Percentiles rank a stretch among this genome's conserved stretches.
phyloP scores from a whole-genome alignment of 2,329 filamentous ascomycete species.

The Colletotrichum nymphaeae region DNA sequence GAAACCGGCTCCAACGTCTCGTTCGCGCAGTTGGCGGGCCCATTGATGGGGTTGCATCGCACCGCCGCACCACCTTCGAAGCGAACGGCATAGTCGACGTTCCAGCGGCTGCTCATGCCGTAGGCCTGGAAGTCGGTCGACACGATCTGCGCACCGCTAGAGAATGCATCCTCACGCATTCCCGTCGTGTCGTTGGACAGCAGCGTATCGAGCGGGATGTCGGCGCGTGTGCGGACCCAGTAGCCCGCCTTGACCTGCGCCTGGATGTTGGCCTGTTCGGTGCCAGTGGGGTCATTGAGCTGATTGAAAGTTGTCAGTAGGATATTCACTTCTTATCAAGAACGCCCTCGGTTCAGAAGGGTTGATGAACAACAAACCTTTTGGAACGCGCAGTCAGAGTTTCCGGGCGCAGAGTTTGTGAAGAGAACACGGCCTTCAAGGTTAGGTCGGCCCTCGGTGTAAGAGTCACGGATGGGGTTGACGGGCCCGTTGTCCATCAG shows the following conservation, averaged over 20 bases:
- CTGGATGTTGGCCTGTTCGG: conserved; percentile 53
- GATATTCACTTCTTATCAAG: not conserved
- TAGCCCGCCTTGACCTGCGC: conserved; percentile 57
- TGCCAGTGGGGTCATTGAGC: conserved; percentile 54
- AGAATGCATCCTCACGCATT: conserved; percentile 54
- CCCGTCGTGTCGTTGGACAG: conserved; percentile 50
- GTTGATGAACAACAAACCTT: conserved; percentile 41
- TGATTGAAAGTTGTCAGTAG: conserved; percentile 37
- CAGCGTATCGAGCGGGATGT: conserved; percentile 57
- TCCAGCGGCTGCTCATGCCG: conserved; percentile 59
- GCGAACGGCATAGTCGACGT: conserved; percentile 56
- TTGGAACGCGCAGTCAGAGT: conserved; percentile 59
- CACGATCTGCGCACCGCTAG: conserved; percentile 61
- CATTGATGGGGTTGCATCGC: conserved; percentile 47
- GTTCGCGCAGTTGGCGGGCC: conserved; percentile 36
- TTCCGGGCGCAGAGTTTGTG: conserved; percentile 58
- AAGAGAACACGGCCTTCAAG: conserved; percentile 59
- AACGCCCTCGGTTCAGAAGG: not conserved
- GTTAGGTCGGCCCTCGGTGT: conserved; percentile 46
- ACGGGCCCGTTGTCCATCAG: conserved; percentile 62
- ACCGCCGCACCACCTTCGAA: conserved; percentile 39
- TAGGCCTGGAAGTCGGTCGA: conserved; percentile 60
- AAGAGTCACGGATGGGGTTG: conserved; percentile 50
- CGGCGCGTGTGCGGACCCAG: conserved; percentile 60
- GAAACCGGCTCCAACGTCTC: conserved; percentile 37